These are phyloP conservation scores for Herpotrichia juniperi DNA, from an alignment of 2,329 filamentous ascomycete species.

Conservation along the genomic window DNA sequence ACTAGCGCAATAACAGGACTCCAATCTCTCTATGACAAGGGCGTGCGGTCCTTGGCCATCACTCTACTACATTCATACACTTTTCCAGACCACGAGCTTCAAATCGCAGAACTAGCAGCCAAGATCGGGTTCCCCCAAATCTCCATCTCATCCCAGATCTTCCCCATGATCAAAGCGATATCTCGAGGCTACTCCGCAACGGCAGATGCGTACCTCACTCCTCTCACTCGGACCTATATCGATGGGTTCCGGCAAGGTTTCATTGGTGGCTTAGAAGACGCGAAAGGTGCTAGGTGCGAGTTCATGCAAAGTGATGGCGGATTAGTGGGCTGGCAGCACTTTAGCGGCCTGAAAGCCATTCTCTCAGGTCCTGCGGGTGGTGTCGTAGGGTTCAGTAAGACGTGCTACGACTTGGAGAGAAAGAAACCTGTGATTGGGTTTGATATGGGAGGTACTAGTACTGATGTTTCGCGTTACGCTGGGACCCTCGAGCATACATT, in stretches of 20 bases:
- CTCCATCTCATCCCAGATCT: constrained; percentile 30
- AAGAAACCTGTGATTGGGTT: constrained; percentile 38
- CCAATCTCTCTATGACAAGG: constrained; percentile 34
- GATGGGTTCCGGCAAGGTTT: constrained; percentile 32
- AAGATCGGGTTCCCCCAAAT: constrained; percentile 35
- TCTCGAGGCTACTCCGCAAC: constrained; percentile 28
- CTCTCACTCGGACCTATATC: constrained; percentile 26
- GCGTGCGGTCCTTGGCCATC: constrained; percentile 44
- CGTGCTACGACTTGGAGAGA: constrained; percentile 33
- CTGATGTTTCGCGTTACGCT: constrained; percentile 41
- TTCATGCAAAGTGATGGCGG: constrained; percentile 46
- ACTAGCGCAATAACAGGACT: constrained; percentile 14
- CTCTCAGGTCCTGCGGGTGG: constrained; percentile 44
- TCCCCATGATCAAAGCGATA: constrained; percentile 31
- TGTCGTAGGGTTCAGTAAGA: constrained; percentile 39
- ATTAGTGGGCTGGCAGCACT: constrained; percentile 29
- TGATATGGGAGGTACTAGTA: constrained; percentile 37
- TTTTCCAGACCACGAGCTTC: constrained; percentile 37
- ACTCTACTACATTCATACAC: constrained; percentile 42
- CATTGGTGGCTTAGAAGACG: constrained; percentile 23
- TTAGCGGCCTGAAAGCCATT: constrained; percentile 38
- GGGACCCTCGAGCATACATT: constrained; percentile 37
- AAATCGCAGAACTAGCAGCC: constrained; percentile 30
- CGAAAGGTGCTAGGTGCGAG: constrained; percentile 33
- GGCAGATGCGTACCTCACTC: constrained; percentile 36